Conservation (phyloP, 192 early-diverging fungal species). For the Jimgerdemannia lactiflua region DNA sequence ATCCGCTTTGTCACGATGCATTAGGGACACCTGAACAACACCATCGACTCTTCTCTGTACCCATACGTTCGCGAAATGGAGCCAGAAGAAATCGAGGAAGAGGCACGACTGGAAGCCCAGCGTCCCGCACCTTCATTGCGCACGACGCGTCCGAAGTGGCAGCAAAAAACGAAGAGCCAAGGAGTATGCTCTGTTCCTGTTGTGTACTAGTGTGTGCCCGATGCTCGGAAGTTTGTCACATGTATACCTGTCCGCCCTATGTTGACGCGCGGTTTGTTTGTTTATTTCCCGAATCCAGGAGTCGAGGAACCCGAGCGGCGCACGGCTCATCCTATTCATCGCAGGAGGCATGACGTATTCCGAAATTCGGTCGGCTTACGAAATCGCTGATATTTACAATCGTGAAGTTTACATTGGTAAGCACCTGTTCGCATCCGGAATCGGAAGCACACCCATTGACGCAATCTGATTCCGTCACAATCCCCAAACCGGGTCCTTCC, state of each 20-base stretch:
- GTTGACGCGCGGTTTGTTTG: no score
- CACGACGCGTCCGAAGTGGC: neutral
- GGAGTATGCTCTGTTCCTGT: neutral
- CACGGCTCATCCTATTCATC: constrained; percentile 72
- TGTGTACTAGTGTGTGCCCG: constrained; percentile 2
- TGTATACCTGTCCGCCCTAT: neutral
- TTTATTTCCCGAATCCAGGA: constrained; percentile 31
- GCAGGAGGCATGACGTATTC: constrained; percentile 79
- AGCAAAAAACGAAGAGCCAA: neutral
- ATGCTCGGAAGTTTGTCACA: neutral
- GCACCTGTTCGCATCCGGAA: neutral
- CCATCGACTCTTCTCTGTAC: constrained; percentile 57
- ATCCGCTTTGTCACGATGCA: neutral
- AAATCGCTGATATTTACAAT: constrained; percentile 55
- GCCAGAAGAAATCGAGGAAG: constrained; percentile 31
- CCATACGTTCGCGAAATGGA: constrained; percentile 61
- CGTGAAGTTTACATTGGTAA: constrained; percentile 74
- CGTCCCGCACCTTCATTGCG: constrained; percentile 20
- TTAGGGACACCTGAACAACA: constrained; percentile 47
- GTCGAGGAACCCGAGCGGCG: constrained; percentile 32
- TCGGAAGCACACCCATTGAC: neutral
- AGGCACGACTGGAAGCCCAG: constrained; percentile 11
- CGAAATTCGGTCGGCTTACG: constrained; percentile 71
- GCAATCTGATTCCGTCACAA: constrained; percentile 8
- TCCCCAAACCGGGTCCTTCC: constrained; percentile 81